Evolutionary conservation across 1,139 yeast genomes (phyloP), one percentile per base, ranked within the genome.

Genomic region (Suhomyces anneliseae): DNA sequence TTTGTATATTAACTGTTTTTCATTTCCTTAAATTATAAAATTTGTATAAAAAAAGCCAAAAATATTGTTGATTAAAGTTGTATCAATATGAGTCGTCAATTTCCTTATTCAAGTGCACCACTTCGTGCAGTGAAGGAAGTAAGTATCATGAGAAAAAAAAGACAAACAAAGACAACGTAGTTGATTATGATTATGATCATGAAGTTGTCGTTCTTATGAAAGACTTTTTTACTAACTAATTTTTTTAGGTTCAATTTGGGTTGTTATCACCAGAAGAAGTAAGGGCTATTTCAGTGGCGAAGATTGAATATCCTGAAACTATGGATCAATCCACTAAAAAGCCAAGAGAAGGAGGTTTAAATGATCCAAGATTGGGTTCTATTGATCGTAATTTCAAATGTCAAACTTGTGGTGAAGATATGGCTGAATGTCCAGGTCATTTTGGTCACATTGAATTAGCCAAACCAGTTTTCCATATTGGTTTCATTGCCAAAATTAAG

Each of bases 371-470:
- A 60, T 77, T 95, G 54, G 99, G 99, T 45, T 89, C 98, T 9
- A 93, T 93, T 58, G 99, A 95, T 70, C 84, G 99, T 67, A 92
- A 90, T 66, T 88, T 87, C 78, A 89, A 90, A 73, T 93, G 99
- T 78, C 98, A 92, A 75, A 93, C 99, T 33, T 93, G 99, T 78
- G 96, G 97, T 61, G 99, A 93, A 69, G 97, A 95, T 62, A 93
- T 93, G 97, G 90, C 95, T 50, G 99, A 93, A 66, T 95, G 99
- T 70, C 98, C 98, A 1, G 99, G 99, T 50, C 99, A 95, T 74
- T 95, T 95, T 71, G 99, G 99, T 56, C 99, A 95, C 65, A 95
- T 95, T 52, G 99, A 95, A 66, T 79, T 95, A 55, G 98, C 99
- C 34, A 93, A 92, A 66, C 99, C 99, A 9, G 99, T 95, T 32